These are phyloP conservation scores for Apiotrichum sp. DNA, from an alignment of 1,284 basidiomycete genomes.

Conservation along the genomic window DNA sequence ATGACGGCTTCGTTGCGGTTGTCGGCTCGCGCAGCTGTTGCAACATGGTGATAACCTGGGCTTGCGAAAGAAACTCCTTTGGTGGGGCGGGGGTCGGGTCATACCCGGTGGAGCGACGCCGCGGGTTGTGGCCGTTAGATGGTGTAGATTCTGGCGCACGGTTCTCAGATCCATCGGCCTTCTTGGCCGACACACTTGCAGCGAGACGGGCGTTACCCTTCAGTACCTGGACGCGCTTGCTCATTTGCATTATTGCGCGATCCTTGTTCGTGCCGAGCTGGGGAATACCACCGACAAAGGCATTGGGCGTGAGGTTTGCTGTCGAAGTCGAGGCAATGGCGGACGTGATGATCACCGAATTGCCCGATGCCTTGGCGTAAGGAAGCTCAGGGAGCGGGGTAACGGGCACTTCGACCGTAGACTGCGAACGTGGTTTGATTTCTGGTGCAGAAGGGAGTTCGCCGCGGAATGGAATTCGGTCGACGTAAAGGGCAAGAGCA, in stretches of 20 bases:
- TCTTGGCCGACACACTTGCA: constrained; percentile 5
- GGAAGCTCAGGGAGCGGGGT: constrained; percentile 33
- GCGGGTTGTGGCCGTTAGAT: neutral
- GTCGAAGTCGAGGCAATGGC: constrained; percentile 78
- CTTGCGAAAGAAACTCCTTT: constrained; percentile 36
- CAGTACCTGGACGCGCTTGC: constrained; percentile 45
- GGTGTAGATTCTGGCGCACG: neutral
- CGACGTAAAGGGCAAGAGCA: constrained; percentile 38
- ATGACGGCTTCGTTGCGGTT: constrained; percentile 17
- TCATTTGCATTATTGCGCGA: constrained; percentile 43
- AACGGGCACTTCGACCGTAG: constrained; percentile 18
- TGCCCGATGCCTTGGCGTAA: constrained; percentile 81
- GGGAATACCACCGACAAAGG: constrained; percentile 20
- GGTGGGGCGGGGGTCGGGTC: constrained; percentile 2
- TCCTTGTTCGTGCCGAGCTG: constrained; percentile 33
- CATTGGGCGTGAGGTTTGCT: constrained; percentile 33
- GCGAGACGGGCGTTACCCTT: constrained; percentile 42
- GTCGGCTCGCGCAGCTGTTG: constrained; percentile 26
- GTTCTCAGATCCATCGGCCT: neutral
- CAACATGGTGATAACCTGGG: constrained; percentile 39
- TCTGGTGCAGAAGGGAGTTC: constrained; percentile 31
- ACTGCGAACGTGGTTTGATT: constrained; percentile 28
- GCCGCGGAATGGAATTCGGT: constrained; percentile 28
- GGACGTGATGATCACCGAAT: constrained; percentile 87
- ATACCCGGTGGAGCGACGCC: constrained; percentile 16